Conservation (phyloP, 805 yeast species). For the Saturnispora quitensis region DNA sequence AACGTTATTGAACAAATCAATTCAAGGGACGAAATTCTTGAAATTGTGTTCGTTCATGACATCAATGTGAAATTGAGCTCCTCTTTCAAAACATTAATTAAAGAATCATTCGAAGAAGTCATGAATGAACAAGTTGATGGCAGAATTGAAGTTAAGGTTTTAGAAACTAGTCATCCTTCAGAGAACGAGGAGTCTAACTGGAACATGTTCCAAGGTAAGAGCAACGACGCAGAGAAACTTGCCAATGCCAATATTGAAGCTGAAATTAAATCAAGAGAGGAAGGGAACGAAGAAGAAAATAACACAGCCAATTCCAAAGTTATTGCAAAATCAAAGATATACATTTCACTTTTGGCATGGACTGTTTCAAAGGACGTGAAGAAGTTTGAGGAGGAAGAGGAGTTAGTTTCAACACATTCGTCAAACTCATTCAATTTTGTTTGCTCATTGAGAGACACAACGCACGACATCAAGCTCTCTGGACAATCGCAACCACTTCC, state of each 20-base stretch:
- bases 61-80: constrained; percentile 37
- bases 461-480: constrained; percentile 63
- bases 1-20: constrained; percentile 32
- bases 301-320: neutral
- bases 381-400: constrained; percentile 6
- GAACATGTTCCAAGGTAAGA: constrained; percentile 58
- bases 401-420: constrained; percentile 11
- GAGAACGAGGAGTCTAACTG: neutral
- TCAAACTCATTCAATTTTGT: constrained; percentile 55
- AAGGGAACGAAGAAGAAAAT: neutral
- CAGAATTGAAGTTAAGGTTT: constrained; percentile 53
- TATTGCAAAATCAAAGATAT: constrained; percentile 15
- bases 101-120: constrained; percentile 49
- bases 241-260: constrained; percentile 81
- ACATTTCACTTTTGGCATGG: constrained; percentile 27
- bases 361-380: constrained; percentile 16
- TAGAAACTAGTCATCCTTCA: constrained; percentile 39
- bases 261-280: constrained; percentile 41
- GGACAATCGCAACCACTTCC: constrained; percentile 90
- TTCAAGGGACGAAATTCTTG: constrained; percentile 42
- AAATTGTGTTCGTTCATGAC: constrained; percentile 61
- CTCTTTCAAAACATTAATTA: constrained; percentile 32
- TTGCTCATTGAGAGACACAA: constrained; percentile 65
- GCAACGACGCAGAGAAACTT: constrained; percentile 79
- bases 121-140: constrained; percentile 69